phyloP scores from a whole-genome alignment of 2,329 filamentous ascomycete genomes.

The Trichoderma atrobrunneum region DNA sequence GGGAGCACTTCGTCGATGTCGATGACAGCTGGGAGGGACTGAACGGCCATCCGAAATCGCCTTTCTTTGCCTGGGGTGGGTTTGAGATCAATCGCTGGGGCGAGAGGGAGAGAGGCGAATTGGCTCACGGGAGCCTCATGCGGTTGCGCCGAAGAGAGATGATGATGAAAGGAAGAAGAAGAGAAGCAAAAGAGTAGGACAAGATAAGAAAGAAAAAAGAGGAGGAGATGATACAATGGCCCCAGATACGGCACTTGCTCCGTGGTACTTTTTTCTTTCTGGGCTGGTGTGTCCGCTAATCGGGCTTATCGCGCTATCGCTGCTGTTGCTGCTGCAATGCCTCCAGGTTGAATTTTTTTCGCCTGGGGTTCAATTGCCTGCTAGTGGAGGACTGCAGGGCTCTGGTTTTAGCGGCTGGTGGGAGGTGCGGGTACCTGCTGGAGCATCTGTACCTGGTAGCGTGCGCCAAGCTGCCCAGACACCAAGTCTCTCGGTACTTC shows the following conservation, averaged over 20 bases:
- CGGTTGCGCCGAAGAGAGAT: slow-evolving; percentile 2
- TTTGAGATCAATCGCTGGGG: background rate
- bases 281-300: background rate
- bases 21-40: slow-evolving; percentile 4
- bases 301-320: slow-evolving; percentile 5
- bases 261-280: background rate
- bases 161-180: background rate
- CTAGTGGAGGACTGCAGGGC: background rate
- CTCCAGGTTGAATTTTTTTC: slow-evolving; percentile 5
- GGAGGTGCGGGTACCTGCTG: slow-evolving; percentile 7
- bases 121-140: slow-evolving; percentile 20
- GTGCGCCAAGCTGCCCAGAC: background rate
- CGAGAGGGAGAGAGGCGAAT: background rate
- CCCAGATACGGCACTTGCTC: background rate
- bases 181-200: background rate
- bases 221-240: background rate
- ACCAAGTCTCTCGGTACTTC: background rate
- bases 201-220: background rate
- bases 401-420: background rate
- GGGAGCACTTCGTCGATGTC: slow-evolving; percentile 26
- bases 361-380: background rate
- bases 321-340: background rate
- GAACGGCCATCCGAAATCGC: slow-evolving; percentile 18
- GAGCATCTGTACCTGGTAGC: background rate
- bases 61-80: background rate